phyloP scores from a whole-genome alignment of 805 yeast species.

The Diddensiella caesifluorescens region DNA sequence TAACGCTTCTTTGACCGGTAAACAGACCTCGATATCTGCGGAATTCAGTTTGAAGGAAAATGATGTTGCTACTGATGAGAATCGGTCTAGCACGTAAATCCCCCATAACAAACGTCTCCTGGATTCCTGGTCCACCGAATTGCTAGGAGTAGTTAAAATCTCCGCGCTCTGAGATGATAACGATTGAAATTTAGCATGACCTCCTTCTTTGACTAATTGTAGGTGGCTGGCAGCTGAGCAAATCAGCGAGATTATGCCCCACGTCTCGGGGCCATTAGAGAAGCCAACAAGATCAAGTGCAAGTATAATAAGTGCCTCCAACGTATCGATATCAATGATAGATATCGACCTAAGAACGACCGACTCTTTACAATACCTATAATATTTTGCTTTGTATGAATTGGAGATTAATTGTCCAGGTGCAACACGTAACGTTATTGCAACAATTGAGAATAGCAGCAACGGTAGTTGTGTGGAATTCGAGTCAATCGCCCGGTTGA shows the following conservation, averaged over 20 bases:
- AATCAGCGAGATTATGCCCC: constrained; percentile 26
- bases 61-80: constrained; percentile 24
- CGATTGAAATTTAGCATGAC: constrained; percentile 5
- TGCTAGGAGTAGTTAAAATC: constrained; percentile 12
- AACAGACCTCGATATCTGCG: constrained; percentile 20
- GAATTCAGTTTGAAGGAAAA: constrained; percentile 23
- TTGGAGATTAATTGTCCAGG: constrained; percentile 12
- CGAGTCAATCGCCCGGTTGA: constrained; percentile 1
- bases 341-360: constrained; percentile 21
- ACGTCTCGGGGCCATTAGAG: constrained; percentile 28
- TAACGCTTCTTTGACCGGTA: constrained; percentile 18
- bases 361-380: constrained; percentile 21
- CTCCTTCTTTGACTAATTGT: constrained; percentile 11
- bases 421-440: constrained; percentile 21
- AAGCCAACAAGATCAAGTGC: constrained; percentile 26
- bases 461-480: constrained; percentile 10
- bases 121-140: constrained; percentile 21
- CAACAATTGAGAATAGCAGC: constrained; percentile 20
- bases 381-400: constrained; percentile 11
- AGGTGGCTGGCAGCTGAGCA: constrained; percentile 22
- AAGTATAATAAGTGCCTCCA: constrained; percentile 24
- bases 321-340: constrained; percentile 21
- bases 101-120: constrained; percentile 28
- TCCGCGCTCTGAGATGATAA: constrained; percentile 14
- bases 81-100: constrained; percentile 23